Evolutionary conservation across 2,329 filamentous ascomycete genomes (phyloP).

Genomic region (Cadophora sp.): DNA sequence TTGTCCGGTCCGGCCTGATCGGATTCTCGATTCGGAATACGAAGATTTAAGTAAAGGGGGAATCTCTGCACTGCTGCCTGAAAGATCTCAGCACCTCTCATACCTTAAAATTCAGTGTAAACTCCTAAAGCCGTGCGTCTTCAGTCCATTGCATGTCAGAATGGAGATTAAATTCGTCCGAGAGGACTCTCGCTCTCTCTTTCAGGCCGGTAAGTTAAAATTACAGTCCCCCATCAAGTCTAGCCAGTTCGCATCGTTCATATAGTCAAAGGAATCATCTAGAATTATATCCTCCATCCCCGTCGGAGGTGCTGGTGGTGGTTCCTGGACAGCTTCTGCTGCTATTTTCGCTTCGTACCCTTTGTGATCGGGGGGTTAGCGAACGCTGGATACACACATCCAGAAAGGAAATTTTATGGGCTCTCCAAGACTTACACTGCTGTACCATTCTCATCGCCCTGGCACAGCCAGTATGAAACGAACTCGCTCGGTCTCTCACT

Average conservation of each 20-base stretch:
- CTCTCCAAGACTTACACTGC: slow-evolving; percentile 5
- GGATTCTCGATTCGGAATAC: slow-evolving; percentile 8
- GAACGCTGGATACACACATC: neutral
- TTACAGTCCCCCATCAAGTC: slow-evolving; percentile 28
- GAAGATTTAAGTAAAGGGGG: neutral
- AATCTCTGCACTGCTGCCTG: neutral
- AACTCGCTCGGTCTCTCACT: slow-evolving; percentile 18
- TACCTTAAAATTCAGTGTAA: too few relatives aligned
- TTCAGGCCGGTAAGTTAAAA: slow-evolving; percentile 18
- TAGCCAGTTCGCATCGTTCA: slow-evolving; percentile 29
- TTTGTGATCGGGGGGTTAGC: neutral
- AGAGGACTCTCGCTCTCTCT: neutral
- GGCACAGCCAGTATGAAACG: slow-evolving; percentile 29
- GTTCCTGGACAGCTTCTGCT: slow-evolving; percentile 9
- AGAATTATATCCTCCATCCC: slow-evolving; percentile 6
- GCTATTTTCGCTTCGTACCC: slow-evolving; percentile 30
- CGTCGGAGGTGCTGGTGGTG: neutral
- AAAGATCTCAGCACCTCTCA: neutral
- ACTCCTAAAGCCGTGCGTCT: too few relatives aligned
- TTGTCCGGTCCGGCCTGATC: neutral
- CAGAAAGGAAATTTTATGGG: neutral
- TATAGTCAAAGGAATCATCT: slow-evolving; percentile 19
- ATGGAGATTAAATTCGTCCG: neutral
- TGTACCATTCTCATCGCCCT: slow-evolving; percentile 27
- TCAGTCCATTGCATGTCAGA: neutral